Conservation (phyloP, 1,284 basidiomycete species). For the Fomes fomentarius region DNA sequence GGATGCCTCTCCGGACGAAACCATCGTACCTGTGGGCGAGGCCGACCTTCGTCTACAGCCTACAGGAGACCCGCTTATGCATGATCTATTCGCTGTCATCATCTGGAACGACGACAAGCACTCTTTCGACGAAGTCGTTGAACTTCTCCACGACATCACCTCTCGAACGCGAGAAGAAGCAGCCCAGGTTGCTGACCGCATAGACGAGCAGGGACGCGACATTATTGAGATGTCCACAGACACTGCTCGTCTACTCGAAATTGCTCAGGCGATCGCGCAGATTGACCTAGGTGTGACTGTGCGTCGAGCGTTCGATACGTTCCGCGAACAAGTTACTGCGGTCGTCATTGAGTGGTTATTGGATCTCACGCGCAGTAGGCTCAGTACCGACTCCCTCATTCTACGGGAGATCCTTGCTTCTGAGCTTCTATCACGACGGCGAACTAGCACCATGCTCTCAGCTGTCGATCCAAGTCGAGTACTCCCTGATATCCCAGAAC, state of each 20-base stretch:
- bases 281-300: slow-evolving; percentile 95
- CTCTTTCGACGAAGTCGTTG: slow-evolving; percentile 88
- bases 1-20: slow-evolving; percentile 85
- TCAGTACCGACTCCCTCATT: slow-evolving; percentile 68
- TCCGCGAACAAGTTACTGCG: slow-evolving; percentile 85
- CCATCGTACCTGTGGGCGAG: slow-evolving; percentile 67
- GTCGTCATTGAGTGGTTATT: slow-evolving; percentile 87
- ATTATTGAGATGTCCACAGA: slow-evolving; percentile 82
- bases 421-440: slow-evolving; percentile 69
- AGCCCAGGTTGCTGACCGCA: slow-evolving; percentile 61
- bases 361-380: slow-evolving; percentile 76
- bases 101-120: slow-evolving; percentile 99
- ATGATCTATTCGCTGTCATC: slow-evolving; percentile 83
- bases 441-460: slow-evolving; percentile 33
- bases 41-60: slow-evolving; percentile 73
- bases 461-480: slow-evolving; percentile 42
- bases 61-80: slow-evolving; percentile 71
- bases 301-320: slow-evolving; percentile 86
- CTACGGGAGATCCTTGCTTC: slow-evolving; percentile 75
- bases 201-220: slow-evolving; percentile 87
- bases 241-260: slow-evolving; percentile 72
- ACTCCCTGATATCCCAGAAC: slow-evolving; percentile 54
- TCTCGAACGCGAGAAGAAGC: slow-evolving; percentile 67
- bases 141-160: slow-evolving; percentile 75
- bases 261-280: slow-evolving; percentile 80